Base-by-base conservation (phyloP, 257 asterid genomes). In the Solanum chiquidenum region DNA sequence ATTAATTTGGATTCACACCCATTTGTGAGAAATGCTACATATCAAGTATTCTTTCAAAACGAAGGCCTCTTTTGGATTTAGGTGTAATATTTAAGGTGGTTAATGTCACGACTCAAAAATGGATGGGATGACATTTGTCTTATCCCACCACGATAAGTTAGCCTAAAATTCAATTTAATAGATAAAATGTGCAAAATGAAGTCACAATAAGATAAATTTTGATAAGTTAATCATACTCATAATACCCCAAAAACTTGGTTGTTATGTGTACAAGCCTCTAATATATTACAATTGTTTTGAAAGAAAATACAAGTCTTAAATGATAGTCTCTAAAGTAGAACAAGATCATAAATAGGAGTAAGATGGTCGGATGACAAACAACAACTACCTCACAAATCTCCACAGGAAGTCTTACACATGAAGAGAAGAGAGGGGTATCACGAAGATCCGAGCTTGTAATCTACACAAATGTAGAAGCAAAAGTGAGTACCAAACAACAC, bases 71-170 rank as follows among this genome's bases (percentile, higher is more conserved):
- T 55, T 18, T 55, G n/a, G n/a, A 55, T 55, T 55, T 55, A 55
- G 0, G n/a, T 55, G 64, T 55, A 55, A 55, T 18, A 55, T 18
- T 6, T 55, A 55, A 55, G 64, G 64, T 55, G 64, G n/a, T 55
- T 55, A 55, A 18, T 55, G 64, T 18, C n/a, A 18, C n/a, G 0
- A 18, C 7, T 10, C n/a, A 55, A 55, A 55, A 55, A 18, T 55
- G 2, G 10, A 1, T 0, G 4, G 18, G 4, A 55, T 0, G 64
- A 2, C 1, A 55, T 10, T 55, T 18, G 10, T 0, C 4, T 55
- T 55, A 55, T 55, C 1, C 1, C 64, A 55, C 10, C 64, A 18
- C 10, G 4, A 1, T 0, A 52, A 52, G 62, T 52, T 0, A 52
- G n/a, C n/a, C 3, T 52, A 3, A 52, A 52, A 52, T 52, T 0